These are phyloP conservation scores for Ulvella scutata DNA, from an alignment of 139 green algal genomes.

Conservation along the genomic window DNA sequence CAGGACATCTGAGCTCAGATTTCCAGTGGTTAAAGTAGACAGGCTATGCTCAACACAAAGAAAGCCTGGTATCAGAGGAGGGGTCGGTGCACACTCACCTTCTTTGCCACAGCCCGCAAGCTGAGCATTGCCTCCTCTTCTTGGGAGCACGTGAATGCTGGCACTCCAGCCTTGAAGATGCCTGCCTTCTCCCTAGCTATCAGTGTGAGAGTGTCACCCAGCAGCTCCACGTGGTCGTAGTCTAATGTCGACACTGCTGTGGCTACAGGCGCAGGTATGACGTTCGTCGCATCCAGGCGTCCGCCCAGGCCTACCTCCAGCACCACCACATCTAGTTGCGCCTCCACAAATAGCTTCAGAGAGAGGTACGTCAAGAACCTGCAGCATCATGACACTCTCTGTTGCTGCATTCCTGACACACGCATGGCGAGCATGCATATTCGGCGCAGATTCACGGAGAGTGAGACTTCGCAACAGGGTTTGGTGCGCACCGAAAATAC, in stretches of 20 bases:
- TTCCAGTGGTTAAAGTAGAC: too few relatives aligned
- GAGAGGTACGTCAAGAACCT: constrained; percentile 1
- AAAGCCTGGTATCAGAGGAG: too few relatives aligned
- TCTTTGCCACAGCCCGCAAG: constrained; percentile 20
- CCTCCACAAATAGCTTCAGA: constrained; percentile 44
- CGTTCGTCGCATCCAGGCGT: constrained; percentile 90
- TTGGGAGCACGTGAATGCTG: constrained; percentile 67
- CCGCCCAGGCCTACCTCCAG: constrained; percentile 93
- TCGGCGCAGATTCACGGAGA: too few relatives aligned
- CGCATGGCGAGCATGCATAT: too few relatives aligned
- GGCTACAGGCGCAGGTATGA: constrained; percentile 15
- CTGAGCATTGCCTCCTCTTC: constrained; percentile 50
- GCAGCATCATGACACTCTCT: background rate
- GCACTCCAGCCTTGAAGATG: constrained; percentile 61
- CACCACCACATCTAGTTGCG: constrained; percentile 66
- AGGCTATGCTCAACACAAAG: too few relatives aligned
- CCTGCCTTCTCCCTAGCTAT: constrained; percentile 94
- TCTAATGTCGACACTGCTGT: constrained; percentile 61
- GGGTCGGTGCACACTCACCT: too few relatives aligned
- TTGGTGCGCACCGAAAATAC: constrained; percentile 81
- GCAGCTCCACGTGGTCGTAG: constrained; percentile 89
- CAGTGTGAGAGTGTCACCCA: constrained; percentile 77
- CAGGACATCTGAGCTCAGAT: too few relatives aligned
- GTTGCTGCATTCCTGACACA: too few relatives aligned
- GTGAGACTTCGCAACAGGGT: too few relatives aligned